Percentiles rank a stretch among this genome's conserved stretches.
Evolutionary conservation across 1,284 basidiomycete species (phyloP).

Genomic region (Moesziomyces aphidis): DNA sequence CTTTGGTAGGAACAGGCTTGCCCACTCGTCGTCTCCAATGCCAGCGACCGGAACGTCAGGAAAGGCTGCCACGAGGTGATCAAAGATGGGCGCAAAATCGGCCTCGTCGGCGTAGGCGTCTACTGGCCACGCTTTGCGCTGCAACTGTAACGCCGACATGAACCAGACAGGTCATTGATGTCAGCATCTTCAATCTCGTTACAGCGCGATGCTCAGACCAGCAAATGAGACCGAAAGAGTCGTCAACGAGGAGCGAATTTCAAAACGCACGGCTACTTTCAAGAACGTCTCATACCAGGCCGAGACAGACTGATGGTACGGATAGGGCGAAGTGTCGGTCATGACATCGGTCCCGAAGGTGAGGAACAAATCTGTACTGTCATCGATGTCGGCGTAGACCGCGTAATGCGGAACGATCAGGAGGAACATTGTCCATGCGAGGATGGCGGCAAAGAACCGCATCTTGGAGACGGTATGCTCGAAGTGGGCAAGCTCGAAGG

Average conservation of each 20-base stretch:
- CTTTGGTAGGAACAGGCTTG: constrained; percentile 24
- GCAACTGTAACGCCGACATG: constrained; percentile 3
- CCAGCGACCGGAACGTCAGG: constrained; percentile 16
- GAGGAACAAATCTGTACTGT: constrained; percentile 25
- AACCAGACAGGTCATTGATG: neutral
- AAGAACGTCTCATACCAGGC: constrained; percentile 35
- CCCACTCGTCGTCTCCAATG: constrained; percentile 38
- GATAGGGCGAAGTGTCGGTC: constrained; percentile 24
- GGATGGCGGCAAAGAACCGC: neutral
- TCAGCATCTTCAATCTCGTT: neutral
- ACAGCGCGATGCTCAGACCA: neutral
- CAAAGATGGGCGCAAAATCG: constrained; percentile 37
- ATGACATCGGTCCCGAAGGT: constrained; percentile 21
- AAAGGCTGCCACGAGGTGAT: constrained; percentile 11
- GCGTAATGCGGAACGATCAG: neutral
- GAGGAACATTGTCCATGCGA: constrained; percentile 4
- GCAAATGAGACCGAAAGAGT: neutral
- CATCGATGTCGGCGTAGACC: constrained; percentile 7
- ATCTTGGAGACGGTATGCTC: neutral
- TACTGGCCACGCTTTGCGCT: constrained; percentile 37
- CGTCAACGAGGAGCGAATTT: too few relatives aligned
- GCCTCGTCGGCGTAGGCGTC: constrained; percentile 23
- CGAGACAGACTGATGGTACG: constrained; percentile 33
- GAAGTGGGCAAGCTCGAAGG: too few relatives aligned
- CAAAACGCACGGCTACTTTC: constrained; percentile 22